Evolutionary conservation across 2,329 filamentous ascomycete genomes (phyloP).

Genomic region (Madurella mycetomatis): DNA sequence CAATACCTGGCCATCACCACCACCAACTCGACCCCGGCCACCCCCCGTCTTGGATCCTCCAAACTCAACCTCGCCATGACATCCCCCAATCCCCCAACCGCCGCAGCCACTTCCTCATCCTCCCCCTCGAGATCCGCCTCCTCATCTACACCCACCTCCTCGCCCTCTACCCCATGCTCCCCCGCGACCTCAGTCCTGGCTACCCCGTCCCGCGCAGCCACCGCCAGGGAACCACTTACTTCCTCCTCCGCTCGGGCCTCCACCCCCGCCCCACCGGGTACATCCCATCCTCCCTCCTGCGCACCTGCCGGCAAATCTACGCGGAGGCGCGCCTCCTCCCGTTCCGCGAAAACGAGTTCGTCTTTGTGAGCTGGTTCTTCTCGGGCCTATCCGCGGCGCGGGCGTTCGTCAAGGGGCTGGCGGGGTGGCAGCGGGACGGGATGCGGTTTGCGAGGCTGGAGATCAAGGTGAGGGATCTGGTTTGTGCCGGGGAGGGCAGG

Average conservation of each 20-base stretch:
- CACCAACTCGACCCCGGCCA: neutral
- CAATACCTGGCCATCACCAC: neutral
- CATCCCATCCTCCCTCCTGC: conserved; percentile 39
- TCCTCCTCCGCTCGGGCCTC: conserved; percentile 18
- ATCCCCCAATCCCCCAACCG: too few relatives aligned
- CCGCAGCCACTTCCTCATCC: conserved; percentile 29
- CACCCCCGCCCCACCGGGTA: conserved; percentile 27
- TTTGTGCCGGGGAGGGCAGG: conserved; percentile 16
- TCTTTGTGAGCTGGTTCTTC: conserved; percentile 44
- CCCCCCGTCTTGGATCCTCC: too few relatives aligned
- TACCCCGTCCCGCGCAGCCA: conserved; percentile 32
- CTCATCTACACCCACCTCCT: conserved; percentile 44
- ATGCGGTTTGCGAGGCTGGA: conserved; percentile 41
- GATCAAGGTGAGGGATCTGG: conserved; percentile 37
- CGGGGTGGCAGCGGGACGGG: conserved; percentile 39
- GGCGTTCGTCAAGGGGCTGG: conserved; percentile 33
- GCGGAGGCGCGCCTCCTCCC: conserved; percentile 38
- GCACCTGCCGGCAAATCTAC: conserved; percentile 39
- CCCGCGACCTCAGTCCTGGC: conserved; percentile 36
- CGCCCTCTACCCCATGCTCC: conserved; percentile 35
- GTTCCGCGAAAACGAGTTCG: conserved; percentile 42
- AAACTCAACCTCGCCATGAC: too few relatives aligned
- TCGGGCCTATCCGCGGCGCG: conserved; percentile 41
- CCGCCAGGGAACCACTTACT: conserved; percentile 29
- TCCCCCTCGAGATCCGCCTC: conserved; percentile 44